Conservation (phyloP, 495 filamentous ascomycete genomes). For the Aspergillus ostianus region DNA sequence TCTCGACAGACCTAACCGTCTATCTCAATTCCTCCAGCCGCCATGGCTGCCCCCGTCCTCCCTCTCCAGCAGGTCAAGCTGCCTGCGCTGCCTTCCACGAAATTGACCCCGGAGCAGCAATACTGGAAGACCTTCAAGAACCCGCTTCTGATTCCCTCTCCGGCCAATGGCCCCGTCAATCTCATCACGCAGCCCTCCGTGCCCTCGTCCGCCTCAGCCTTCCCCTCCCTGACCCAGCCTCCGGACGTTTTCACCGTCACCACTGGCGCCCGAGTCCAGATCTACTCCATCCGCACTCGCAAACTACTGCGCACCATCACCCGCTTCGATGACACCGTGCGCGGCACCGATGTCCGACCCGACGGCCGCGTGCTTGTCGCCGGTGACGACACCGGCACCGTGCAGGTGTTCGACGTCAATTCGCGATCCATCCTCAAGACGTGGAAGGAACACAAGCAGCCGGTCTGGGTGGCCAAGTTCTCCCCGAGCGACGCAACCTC, state of each 20-base stretch:
- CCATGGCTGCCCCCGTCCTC: slow-evolving; percentile 86
- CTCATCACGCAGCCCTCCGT: slow-evolving; percentile 77
- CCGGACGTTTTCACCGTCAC: slow-evolving; percentile 89
- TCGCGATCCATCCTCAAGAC: slow-evolving; percentile 92
- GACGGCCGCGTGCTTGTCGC: slow-evolving; percentile 88
- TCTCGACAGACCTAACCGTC: not conserved
- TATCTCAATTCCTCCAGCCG: slow-evolving; percentile 16
- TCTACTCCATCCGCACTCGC: slow-evolving; percentile 85
- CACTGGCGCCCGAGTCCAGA: slow-evolving; percentile 83
- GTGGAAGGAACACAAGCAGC: slow-evolving; percentile 93
- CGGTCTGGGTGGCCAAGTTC: slow-evolving; percentile 89
- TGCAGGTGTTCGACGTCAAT: slow-evolving; percentile 91
- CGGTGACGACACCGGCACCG: slow-evolving; percentile 82
- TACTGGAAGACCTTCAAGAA: slow-evolving; percentile 96
- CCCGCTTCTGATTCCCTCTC: slow-evolving; percentile 79
- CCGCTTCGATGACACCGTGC: slow-evolving; percentile 84
- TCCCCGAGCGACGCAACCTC: slow-evolving; percentile 81
- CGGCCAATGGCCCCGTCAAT: slow-evolving; percentile 79
- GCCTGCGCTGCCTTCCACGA: slow-evolving; percentile 53
- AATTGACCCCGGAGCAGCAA: slow-evolving; percentile 77
- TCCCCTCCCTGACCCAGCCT: slow-evolving; percentile 45
- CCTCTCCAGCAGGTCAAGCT: slow-evolving; percentile 82
- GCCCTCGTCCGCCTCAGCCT: slow-evolving; percentile 46
- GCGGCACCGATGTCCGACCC: slow-evolving; percentile 78
- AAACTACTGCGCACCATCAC: slow-evolving; percentile 89